These are phyloP conservation scores for Penicillium arizonense DNA, from an alignment of 495 filamentous ascomycete species.

Conservation along the genomic window DNA sequence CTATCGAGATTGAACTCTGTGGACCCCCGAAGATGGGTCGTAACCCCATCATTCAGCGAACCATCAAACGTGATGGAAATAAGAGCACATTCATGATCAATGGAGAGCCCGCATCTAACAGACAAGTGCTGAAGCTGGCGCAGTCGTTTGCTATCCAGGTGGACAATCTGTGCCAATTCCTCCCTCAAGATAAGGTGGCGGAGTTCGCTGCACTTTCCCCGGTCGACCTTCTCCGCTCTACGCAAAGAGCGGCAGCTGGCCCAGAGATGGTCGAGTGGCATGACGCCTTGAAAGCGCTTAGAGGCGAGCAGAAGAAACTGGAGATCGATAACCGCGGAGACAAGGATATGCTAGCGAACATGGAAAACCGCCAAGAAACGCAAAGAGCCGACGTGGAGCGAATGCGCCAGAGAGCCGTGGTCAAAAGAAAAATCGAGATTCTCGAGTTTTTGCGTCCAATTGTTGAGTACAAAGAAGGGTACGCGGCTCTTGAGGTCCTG, in stretches of 20 bases:
- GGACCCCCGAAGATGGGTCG: conserved; percentile 40
- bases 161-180: conserved; percentile 96
- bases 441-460: conserved; percentile 66
- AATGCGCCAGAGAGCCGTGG: conserved; percentile 68
- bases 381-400: conserved; percentile 82
- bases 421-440: conserved; percentile 63
- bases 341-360: conserved; percentile 58
- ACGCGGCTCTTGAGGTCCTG: conserved; percentile 31
- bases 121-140: conserved; percentile 62
- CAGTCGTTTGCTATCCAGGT: conserved; percentile 81
- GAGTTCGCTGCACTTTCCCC: conserved; percentile 87
- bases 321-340: conserved; percentile 57
- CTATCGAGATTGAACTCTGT: conserved; percentile 85
- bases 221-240: conserved; percentile 81
- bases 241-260: conserved; percentile 81
- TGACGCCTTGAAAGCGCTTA: conserved; percentile 64
- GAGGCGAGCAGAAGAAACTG: conserved; percentile 65
- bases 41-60: conserved; percentile 73
- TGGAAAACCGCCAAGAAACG: conserved; percentile 72
- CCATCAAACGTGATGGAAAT: conserved; percentile 79
- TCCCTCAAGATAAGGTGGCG: conserved; percentile 94
- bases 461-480: conserved; percentile 54
- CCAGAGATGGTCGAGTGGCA: conserved; percentile 80
- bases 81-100: conserved; percentile 72
- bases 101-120: conserved; percentile 52